Evolutionary conservation across 345 rosid genomes (phyloP).

Genomic region (Raphanus sativus): DNA sequence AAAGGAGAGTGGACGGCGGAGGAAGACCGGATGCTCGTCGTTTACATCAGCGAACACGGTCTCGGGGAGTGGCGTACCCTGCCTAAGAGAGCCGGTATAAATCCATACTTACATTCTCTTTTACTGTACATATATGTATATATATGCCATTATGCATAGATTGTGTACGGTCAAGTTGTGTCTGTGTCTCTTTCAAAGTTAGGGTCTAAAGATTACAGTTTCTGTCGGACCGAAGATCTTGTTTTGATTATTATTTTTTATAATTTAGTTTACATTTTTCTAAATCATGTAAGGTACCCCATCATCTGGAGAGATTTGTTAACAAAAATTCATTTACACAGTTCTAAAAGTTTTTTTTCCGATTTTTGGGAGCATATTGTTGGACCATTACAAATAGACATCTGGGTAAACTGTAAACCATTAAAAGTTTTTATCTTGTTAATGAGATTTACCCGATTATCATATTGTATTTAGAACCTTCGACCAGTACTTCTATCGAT

Average conservation of each 20-base stretch:
- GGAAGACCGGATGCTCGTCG: conserved; percentile 63
- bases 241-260: not conserved
- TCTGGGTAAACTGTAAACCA: not conserved
- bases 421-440: not conserved
- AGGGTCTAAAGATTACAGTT: conserved; percentile 13
- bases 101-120: conserved; percentile 17
- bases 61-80: conserved; percentile 69
- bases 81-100: conserved; percentile 60
- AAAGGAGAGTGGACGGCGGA: conserved; percentile 86
- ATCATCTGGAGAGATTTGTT: not conserved
- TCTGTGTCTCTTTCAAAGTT: conserved; percentile 24
- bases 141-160: not conserved
- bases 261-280: not conserved
- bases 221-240: conserved; percentile 11
- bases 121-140: not conserved
- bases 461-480: not conserved
- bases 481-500: not conserved
- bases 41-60: conserved; percentile 53
- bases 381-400: not conserved
- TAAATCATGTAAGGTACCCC: not conserved
- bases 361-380: not conserved
- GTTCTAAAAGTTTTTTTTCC: not conserved
- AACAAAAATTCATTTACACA: not conserved
- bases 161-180: not conserved
- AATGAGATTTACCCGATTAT: not conserved